Base-by-base conservation (phyloP, 1,284 basidiomycete genomes). In the Moesziomyces sp. region DNA sequence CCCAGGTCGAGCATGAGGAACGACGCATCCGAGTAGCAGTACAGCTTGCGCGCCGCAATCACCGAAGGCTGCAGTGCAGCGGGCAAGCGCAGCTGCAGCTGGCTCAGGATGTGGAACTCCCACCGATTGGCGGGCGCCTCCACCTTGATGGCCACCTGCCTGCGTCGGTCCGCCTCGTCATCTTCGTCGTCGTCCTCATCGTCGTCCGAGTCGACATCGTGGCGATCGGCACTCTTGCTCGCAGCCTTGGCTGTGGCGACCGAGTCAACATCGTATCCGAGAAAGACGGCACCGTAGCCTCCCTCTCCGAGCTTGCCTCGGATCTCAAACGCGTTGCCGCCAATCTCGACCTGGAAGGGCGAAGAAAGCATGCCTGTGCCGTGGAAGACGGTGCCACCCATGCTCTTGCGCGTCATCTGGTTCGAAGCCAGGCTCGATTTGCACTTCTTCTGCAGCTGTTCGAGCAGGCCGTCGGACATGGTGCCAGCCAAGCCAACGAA, bases 241-340 rank as follows among this genome's bases (percentile, higher is more conserved):
- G 60, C 54, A 5, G 67, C 60, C 18, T 46, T 48, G 10, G 78
- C 30, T 3, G 30, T 75, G 14, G 77, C 75, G 8, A 59, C 63
- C 18, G 79, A 82, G 8, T 81, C 81, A 10, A 86, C 64, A 58
- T 88, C 87, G 35, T 86, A 83, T 5, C 91, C 93, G 7, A 84
- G 89, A 86, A 97, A 99, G 11, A 99, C 97, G 3, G 92, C 89
- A 0, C 96, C 97, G 78, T 94, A 99, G 0, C 94, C 94, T 7
- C 97, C 97, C 86, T 99, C 96, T 6, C 97, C 97, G 23, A 99
- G 88, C 85, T 98, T 98, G 70, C 91, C 91, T 6, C 87, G 86
- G 10, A 98, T 73, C 49, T 77, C 73, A 43, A 58, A 71, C 7
- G 45, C 35, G 34, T 52, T 21, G n/a, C 60, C 57, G 43, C 66